Conservation (phyloP, 257 asterid species). For the Cordia subcordata region DNA sequence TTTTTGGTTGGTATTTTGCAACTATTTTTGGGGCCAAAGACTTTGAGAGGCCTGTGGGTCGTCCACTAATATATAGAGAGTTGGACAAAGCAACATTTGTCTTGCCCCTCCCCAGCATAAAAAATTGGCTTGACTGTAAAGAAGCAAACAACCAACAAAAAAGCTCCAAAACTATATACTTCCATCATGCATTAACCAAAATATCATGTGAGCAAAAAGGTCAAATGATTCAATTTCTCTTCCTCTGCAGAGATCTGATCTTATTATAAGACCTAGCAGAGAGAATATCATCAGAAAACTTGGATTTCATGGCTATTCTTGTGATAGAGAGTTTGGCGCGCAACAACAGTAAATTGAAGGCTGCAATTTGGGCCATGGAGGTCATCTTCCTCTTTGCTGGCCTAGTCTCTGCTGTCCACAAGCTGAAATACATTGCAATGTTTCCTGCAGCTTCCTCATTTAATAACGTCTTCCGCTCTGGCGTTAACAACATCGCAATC, state of each 20-base stretch:
- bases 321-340: slow-evolving; percentile 24
- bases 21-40: background rate
- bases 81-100: background rate
- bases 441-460: slow-evolving; percentile 21
- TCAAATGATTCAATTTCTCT: too few relatives aligned
- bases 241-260: too few relatives aligned
- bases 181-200: too few relatives aligned
- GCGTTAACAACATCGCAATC: slow-evolving; percentile 22
- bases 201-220: background rate
- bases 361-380: slow-evolving; percentile 32
- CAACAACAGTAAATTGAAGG: slow-evolving; percentile 27
- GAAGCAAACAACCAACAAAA: background rate
- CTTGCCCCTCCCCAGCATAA: too few relatives aligned
- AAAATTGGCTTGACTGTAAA: background rate
- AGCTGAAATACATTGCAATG: slow-evolving; percentile 31
- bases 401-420: slow-evolving; percentile 24
- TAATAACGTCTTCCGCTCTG: slow-evolving; percentile 23
- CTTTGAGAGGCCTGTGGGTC: background rate
- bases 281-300: too few relatives aligned
- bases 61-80: background rate
- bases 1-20: background rate
- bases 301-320: slow-evolving; percentile 32
- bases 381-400: slow-evolving; percentile 42
- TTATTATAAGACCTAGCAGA: too few relatives aligned
- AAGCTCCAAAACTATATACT: too few relatives aligned